Evolutionary conservation across 2,329 filamentous ascomycete species (phyloP), one percentile per base, ranked within the genome.

Genomic region (Cladosporium sp.): DNA sequence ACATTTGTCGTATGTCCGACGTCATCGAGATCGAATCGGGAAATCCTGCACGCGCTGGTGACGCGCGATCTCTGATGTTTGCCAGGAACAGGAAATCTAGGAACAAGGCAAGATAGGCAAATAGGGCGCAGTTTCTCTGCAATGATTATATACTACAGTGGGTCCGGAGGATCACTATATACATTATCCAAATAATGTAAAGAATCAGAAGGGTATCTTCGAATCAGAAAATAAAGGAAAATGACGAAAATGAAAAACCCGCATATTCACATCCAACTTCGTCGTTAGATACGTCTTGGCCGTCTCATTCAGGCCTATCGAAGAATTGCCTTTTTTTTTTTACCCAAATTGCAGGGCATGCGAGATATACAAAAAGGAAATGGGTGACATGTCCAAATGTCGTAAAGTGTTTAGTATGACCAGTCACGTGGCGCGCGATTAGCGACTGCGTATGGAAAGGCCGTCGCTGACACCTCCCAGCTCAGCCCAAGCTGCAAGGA

Each of bases 401-500:
- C 39, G 39, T 45, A 17, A 32, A 32, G 17, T 19, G 28, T 10
- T 20, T 19, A 4, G 19, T 48, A 17, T n/a, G n/a, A n/a, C n/a
- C 28, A 35, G 45, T 19, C 13, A 6, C 12, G 22, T 28, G 36
- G 17, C 52, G 25, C 28, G 15, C 28, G 52, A 40, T 32, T 40
- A 55, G 32, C 52, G 52, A 22, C 40, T 37, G 24, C 52, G 39
- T 15, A 37, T 36, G 28, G 40, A n/a, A 19, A 55, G 39, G n/a
- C 39, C 39, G 2, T 57, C 54, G 19, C 54, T 57, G 24, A 49
- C 54, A 24, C 76, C 76, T 7, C 77, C 77, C 22, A 79, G 60
- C 57, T 73, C 76, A 10, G 74, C 74, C 76, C 76, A 79, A 15
- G 76, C 76, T 56, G 74, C 75, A 25, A 78, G 64, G 7, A 79